Conservation (phyloP, 2,329 filamentous ascomycete species). For the Calonectria multiphialidica region DNA sequence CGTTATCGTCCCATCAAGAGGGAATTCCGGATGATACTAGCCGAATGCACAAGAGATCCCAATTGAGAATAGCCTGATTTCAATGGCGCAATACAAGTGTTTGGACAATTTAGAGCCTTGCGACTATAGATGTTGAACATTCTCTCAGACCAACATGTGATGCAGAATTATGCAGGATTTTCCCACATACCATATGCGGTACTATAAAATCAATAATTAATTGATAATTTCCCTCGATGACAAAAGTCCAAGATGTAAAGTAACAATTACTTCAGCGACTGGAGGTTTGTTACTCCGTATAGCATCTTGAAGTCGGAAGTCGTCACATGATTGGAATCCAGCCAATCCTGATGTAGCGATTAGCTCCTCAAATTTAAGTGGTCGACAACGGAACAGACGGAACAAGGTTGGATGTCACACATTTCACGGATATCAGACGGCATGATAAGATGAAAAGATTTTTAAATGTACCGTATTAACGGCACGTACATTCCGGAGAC, state of each 20-base stretch:
- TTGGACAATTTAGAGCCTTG: neutral
- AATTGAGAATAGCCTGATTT: neutral
- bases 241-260: no score
- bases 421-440: neutral
- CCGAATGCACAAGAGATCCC: neutral
- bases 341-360: conserved; percentile 9
- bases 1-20: no score
- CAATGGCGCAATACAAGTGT: no score
- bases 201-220: no score
- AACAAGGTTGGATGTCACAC: neutral
- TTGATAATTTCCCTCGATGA: no score
- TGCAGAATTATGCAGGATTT: no score
- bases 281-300: no score
- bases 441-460: neutral
- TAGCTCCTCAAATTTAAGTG: neutral
- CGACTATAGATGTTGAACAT: neutral
- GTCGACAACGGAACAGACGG: conserved; percentile 17
- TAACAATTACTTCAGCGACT: no score
- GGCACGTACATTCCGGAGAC: neutral
- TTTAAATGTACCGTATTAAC: neutral
- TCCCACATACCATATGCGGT: no score
- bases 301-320: neutral
- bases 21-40: neutral
- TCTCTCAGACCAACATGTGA: neutral
- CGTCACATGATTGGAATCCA: neutral